Base-by-base conservation (phyloP, 1,284 basidiomycete genomes). In the Peniophora sp. region DNA sequence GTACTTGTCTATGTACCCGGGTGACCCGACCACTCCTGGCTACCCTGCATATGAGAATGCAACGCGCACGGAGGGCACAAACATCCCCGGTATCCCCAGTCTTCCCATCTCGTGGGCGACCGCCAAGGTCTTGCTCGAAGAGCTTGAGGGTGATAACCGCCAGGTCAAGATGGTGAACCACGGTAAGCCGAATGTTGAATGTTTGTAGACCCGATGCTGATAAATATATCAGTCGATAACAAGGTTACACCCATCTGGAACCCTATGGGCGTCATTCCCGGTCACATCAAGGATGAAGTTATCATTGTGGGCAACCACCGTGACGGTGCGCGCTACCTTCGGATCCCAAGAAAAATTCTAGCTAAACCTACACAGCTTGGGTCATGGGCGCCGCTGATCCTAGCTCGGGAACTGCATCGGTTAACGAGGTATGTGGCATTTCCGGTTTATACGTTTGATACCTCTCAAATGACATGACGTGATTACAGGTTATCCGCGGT, bases 211-310 rank as follows among this genome's bases (percentile, higher is more conserved):
- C 25, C 35, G 49, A 52, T 24, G 52, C 32, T 43, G 54, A 53
- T 51, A 54, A 34, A n/a, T n/a, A n/a, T n/a, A n/a, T n/a, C n/a
- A n/a, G n/a, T 55, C 47, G 78, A 92, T 55, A 81, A 75, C n/a
- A 81, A 82, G 59, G 77, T 93, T 20, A 91, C 75, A n/a, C 86
- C 85, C 2, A 85, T 89, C 49, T 86, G 86, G 87, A 94, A 97
- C 69, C 80, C 85, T 0, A 92, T 96, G 81, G 91, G 84, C 2
- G 78, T 86, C 36, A 91, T 98, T 54, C 95, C 93, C 6, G 95
- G 96, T 0, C 81, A 87, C 57, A 82, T 97, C 57, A 78, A 81
- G 56, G 84, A 94, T 60, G 92, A 97, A 62, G 84, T 95, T 1
- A 79, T 96, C 20, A 63, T 97, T 22, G 65, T 97, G 52, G 95